Evolutionary conservation across 2,329 filamentous ascomycete species (phyloP), one percentile per base, ranked within the genome.

Genomic region (Penicillium crustosum): DNA sequence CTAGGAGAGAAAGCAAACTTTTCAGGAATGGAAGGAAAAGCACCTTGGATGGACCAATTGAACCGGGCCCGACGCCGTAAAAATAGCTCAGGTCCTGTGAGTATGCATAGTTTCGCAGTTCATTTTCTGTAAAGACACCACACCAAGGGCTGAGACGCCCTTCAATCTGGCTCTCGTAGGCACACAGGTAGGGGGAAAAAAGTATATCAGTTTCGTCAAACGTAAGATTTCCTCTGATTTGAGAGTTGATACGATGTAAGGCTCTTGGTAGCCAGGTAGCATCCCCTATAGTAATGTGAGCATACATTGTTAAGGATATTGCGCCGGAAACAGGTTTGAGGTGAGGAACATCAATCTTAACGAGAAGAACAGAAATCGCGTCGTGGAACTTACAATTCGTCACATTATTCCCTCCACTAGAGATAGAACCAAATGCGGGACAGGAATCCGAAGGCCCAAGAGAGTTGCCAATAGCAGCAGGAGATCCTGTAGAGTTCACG

Each of bases 151-250:
- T 88, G 4, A 83, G 70, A 2, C 73, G 75, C 1, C 87, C 86
- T 0, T 79, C 84, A 61, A 89, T 88, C 65, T 89, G 87, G 3
- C 82, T 85, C 66, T 90, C 87, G 58, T 88, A 90, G 4, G 86
- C 87, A 64, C 87, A 90, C n/a, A 89, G 78, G 64, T 89, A 89
- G 0, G 86, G 86, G 49, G 89, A 85, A 44, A 82, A 80, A 8
- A 75, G 77, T 42, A 86, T 75, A 57, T 89, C 84, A 2, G 71
- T 73, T 33, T 80, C 73, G 0, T 78, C 80, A 35, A 89, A 78
- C 1, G 79, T 81, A 35, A 89, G 78, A 15, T 70, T 68, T 1
- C 86, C 85, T 0, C 72, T 65, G 33, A 88, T 78, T 35, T 84
- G 68, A 6, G 72, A 59, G 62, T 87, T 83, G 47, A 89, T 73